Evolutionary conservation across 2,329 filamentous ascomycete species (phyloP).

Genomic region (Sporothrix pallida): DNA sequence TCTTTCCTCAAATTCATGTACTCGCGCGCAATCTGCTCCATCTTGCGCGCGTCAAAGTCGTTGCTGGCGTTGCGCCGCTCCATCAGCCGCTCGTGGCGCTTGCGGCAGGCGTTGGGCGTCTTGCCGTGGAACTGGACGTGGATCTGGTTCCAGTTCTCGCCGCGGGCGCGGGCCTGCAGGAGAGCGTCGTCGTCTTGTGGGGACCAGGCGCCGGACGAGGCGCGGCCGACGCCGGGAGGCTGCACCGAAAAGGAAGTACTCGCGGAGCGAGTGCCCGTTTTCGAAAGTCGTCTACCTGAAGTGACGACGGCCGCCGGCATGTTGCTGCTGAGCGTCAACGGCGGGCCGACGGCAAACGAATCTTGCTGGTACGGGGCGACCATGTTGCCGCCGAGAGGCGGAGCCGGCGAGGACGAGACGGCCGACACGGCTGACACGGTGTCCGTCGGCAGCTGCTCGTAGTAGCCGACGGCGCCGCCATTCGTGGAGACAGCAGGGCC

Average conservation of each 20-base stretch:
- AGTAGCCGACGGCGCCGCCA: slow-evolving; percentile 40
- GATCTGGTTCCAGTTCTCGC: slow-evolving; percentile 84
- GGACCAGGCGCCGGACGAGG: slow-evolving; percentile 73
- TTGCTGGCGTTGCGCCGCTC: slow-evolving; percentile 71
- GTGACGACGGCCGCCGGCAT: not conserved
- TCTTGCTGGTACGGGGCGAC: slow-evolving; percentile 37
- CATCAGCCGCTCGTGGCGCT: slow-evolving; percentile 84
- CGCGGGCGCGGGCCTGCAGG: slow-evolving; percentile 71
- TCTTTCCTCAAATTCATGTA: slow-evolving; percentile 81
- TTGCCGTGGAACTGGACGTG: slow-evolving; percentile 77
- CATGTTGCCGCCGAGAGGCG: slow-evolving; percentile 34
- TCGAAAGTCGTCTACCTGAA: not conserved
- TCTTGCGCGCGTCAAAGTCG: slow-evolving; percentile 78
- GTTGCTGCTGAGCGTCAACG: slow-evolving; percentile 41
- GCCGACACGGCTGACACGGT: slow-evolving; percentile 32
- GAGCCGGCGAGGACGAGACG: too few species aligned
- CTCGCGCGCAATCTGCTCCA: slow-evolving; percentile 74
- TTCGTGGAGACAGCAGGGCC: slow-evolving; percentile 20
- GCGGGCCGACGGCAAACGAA: slow-evolving; percentile 45
- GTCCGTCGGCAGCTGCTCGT: slow-evolving; percentile 41
- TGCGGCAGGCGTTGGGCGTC: slow-evolving; percentile 82
- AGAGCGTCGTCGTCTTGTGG: slow-evolving; percentile 75
- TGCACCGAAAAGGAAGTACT: slow-evolving; percentile 5
- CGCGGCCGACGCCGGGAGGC: slow-evolving; percentile 45
- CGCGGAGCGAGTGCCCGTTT: not conserved